A percentile compares a stretch with the other conserved stretches of the same genome.
Evolutionary conservation across 2,329 filamentous ascomycete species (phyloP).

Genomic region (Purpureocillium lavendulum): DNA sequence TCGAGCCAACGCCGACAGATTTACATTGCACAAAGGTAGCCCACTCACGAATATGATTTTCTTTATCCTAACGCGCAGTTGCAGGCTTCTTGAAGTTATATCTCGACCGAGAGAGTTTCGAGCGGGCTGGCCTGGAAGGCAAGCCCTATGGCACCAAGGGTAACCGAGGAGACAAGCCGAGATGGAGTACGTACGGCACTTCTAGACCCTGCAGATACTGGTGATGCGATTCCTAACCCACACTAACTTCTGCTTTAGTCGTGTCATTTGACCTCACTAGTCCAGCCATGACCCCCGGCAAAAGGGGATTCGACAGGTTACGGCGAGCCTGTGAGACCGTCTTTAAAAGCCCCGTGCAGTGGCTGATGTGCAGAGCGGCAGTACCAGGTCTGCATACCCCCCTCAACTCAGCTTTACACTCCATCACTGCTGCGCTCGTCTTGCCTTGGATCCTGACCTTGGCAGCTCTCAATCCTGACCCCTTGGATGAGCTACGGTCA

Average conservation of each 20-base stretch:
- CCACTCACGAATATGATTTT: neutral
- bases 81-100: conserved; percentile 65
- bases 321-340: conserved; percentile 73
- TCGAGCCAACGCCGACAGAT: conserved; percentile 60
- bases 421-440: neutral
- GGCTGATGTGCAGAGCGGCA: conserved; percentile 67
- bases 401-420: neutral
- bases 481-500: conserved; percentile 37
- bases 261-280: conserved; percentile 69
- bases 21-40: conserved; percentile 60
- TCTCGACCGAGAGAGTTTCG: conserved; percentile 73
- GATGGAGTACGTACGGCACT: conserved; percentile 56
- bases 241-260: conserved; percentile 36
- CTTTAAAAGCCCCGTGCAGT: conserved; percentile 57
- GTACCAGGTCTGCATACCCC: conserved; percentile 15
- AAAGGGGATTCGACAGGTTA: conserved; percentile 73
- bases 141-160: conserved; percentile 54
- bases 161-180: conserved; percentile 51
- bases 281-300: conserved; percentile 72
- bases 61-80: too few species aligned
- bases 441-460: neutral
- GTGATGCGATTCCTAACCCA: too few species aligned
- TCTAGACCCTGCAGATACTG: too few species aligned
- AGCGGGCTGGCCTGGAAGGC: conserved; percentile 72
- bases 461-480: conserved; percentile 38